phyloP scores from a whole-genome alignment of 805 yeast species.

The Suhomyces xylopsoci region DNA sequence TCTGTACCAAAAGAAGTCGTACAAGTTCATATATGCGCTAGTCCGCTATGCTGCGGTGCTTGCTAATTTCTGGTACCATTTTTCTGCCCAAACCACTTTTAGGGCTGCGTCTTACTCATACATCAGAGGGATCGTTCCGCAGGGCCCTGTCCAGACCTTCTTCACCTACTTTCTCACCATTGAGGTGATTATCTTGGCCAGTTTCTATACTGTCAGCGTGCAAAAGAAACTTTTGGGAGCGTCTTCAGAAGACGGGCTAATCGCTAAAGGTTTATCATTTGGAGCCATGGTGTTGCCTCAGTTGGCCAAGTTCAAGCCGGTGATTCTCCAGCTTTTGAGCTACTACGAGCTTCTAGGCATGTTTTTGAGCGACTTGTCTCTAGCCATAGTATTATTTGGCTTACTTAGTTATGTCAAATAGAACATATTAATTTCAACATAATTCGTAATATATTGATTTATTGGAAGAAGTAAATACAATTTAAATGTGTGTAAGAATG shows the following conservation, averaged over 20 bases:
- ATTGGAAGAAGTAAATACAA: too few relatives aligned
- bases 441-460: too few relatives aligned
- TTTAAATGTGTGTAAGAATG: too few relatives aligned
- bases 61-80: slow-evolving; percentile 37
- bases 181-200: slow-evolving; percentile 33
- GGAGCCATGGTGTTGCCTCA: slow-evolving; percentile 36
- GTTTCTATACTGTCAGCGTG: slow-evolving; percentile 29
- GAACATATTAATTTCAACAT: too few relatives aligned
- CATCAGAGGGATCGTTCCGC: slow-evolving; percentile 20
- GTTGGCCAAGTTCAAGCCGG: slow-evolving; percentile 24
- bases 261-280: slow-evolving; percentile 28
- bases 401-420: slow-evolving; percentile 21
- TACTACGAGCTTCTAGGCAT: slow-evolving; percentile 39
- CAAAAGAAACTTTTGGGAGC: slow-evolving; percentile 21
- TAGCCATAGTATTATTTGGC: slow-evolving; percentile 39
- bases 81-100: slow-evolving; percentile 16
- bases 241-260: slow-evolving; percentile 23
- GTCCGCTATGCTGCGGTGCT: slow-evolving; percentile 25
- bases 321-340: slow-evolving; percentile 25
- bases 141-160: slow-evolving; percentile 17
- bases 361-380: slow-evolving; percentile 34
- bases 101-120: slow-evolving; percentile 23
- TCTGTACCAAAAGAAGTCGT: slow-evolving; percentile 28
- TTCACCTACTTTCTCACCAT: slow-evolving; percentile 26
- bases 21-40: slow-evolving; percentile 32